Evolutionary conservation across 2,329 filamentous ascomycete species (phyloP).

Genomic region (Calycina herbarum): DNA sequence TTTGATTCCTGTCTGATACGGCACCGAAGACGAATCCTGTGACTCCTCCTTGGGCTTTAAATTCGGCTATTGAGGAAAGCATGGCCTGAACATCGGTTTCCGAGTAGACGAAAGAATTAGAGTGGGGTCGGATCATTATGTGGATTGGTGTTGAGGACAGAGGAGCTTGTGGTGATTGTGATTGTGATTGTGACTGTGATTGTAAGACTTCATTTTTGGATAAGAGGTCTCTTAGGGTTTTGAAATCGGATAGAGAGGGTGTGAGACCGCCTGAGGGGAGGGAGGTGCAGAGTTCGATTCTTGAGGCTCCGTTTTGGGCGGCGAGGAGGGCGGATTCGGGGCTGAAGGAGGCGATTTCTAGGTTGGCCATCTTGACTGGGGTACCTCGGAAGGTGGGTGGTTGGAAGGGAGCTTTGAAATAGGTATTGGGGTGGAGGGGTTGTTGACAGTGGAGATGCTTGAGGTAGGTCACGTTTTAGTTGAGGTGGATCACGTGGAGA

Average conservation of each 20-base stretch:
- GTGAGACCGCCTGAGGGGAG: conserved; percentile 45
- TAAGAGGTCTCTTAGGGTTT: conserved; percentile 21
- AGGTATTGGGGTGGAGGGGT: too few relatives aligned
- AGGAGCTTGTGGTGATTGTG: neutral
- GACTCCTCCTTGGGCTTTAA: conserved; percentile 38
- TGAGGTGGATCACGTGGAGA: too few relatives aligned
- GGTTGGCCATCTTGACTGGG: conserved; percentile 16
- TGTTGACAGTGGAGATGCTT: too few relatives aligned
- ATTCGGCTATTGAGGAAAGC: conserved; percentile 41
- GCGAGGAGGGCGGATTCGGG: conserved; percentile 45
- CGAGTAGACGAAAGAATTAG: conserved; percentile 47
- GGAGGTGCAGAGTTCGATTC: conserved; percentile 51
- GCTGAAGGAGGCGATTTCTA: conserved; percentile 53
- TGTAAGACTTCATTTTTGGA: neutral
- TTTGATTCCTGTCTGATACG: conserved; percentile 34
- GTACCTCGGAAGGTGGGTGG: too few relatives aligned
- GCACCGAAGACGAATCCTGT: conserved; percentile 55
- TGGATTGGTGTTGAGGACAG: conserved; percentile 43
- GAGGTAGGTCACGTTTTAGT: too few relatives aligned
- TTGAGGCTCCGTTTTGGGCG: conserved; percentile 44
- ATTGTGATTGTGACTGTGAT: conserved; percentile 11
- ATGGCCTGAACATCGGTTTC: conserved; percentile 45
- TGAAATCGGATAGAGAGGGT: conserved; percentile 34
- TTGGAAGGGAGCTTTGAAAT: too few relatives aligned
- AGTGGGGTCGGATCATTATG: conserved; percentile 54